A percentile compares a stretch with the other conserved stretches of the same genome.
phyloP scores from a whole-genome alignment of 2,329 filamentous ascomycete genomes.

The Hymenoscyphus infarciens region DNA sequence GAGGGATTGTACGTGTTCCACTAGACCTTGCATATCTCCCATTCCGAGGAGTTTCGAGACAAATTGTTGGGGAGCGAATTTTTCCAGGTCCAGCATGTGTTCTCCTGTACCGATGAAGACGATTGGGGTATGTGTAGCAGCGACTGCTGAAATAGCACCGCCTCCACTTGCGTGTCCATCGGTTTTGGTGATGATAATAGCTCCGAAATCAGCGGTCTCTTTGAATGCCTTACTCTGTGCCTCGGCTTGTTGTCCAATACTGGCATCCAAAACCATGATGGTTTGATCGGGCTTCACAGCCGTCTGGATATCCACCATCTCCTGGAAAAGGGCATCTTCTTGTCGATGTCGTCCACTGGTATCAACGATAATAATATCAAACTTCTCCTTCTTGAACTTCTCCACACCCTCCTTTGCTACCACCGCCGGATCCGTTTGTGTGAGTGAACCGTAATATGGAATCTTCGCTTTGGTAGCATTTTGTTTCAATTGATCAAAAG shows the following conservation, averaged over 20 bases:
- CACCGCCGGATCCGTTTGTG: conserved; percentile 90
- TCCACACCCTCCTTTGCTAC: conserved; percentile 95
- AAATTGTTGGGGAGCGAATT: conserved; percentile 89
- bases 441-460: conserved; percentile 94
- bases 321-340: conserved; percentile 90
- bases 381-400: conserved; percentile 98
- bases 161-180: conserved; percentile 94
- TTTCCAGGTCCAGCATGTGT: conserved; percentile 91
- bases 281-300: conserved; percentile 93
- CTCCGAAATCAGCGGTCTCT: conserved; percentile 91
- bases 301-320: conserved; percentile 94
- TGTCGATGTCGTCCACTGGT: conserved; percentile 94
- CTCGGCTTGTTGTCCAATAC: conserved; percentile 94
- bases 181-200: conserved; percentile 98
- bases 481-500: conserved; percentile 97
- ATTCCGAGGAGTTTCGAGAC: conserved; percentile 92
- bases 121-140: conserved; percentile 93
- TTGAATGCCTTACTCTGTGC: conserved; percentile 96
- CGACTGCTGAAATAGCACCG: conserved; percentile 95
- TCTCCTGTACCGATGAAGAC: conserved; percentile 98
- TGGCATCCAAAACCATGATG: conserved; percentile 96
- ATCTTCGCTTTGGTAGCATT: conserved; percentile 99
- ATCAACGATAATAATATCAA: conserved; percentile 98
- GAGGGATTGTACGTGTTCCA: conserved; percentile 93
- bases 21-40: conserved; percentile 92